Conservation (phyloP, 306 rosid species). For the Vicia sativa region DNA sequence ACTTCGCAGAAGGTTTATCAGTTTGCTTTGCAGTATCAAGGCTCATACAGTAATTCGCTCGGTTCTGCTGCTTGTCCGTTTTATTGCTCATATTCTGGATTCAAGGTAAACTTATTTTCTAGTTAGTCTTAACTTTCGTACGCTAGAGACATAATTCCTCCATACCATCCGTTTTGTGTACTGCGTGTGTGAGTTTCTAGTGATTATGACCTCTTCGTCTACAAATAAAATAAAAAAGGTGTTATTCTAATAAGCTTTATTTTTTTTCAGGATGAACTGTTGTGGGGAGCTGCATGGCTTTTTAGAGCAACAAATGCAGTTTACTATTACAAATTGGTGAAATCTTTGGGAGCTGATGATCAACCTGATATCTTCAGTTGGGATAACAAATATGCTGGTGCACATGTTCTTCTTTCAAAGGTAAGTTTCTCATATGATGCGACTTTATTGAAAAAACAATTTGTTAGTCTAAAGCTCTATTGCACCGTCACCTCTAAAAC, state of each 20-base stretch:
- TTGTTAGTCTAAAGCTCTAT: slow-evolving; percentile 6
- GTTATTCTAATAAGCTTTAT: slow-evolving; percentile 8
- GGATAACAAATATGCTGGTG: slow-evolving; percentile 97
- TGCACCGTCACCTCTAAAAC: no score
- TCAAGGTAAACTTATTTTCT: slow-evolving; percentile 52
- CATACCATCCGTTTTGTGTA: no score
- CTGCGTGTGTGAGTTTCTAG: no score
- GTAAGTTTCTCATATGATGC: slow-evolving; percentile 40
- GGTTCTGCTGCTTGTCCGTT: slow-evolving; percentile 89
- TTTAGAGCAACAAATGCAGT: slow-evolving; percentile 74
- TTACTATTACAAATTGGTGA: slow-evolving; percentile 59
- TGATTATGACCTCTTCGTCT: no score
- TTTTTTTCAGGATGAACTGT: slow-evolving; percentile 67
- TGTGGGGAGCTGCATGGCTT: slow-evolving; percentile 98
- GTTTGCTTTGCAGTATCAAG: slow-evolving; percentile 72
- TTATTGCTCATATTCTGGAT: slow-evolving; percentile 95
- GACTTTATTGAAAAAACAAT: slow-evolving; percentile 8
- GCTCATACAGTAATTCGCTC: slow-evolving; percentile 81
- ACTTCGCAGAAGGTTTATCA: slow-evolving; percentile 71
- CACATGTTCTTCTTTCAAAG: slow-evolving; percentile 82
- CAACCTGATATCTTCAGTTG: slow-evolving; percentile 87
- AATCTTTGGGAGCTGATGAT: slow-evolving; percentile 71
- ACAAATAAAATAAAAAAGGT: no score
- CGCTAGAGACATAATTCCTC: no score
- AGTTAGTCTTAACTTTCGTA: not conserved